Conservation (phyloP, 805 yeast genomes). For the Kodamaea fukazawae region DNA sequence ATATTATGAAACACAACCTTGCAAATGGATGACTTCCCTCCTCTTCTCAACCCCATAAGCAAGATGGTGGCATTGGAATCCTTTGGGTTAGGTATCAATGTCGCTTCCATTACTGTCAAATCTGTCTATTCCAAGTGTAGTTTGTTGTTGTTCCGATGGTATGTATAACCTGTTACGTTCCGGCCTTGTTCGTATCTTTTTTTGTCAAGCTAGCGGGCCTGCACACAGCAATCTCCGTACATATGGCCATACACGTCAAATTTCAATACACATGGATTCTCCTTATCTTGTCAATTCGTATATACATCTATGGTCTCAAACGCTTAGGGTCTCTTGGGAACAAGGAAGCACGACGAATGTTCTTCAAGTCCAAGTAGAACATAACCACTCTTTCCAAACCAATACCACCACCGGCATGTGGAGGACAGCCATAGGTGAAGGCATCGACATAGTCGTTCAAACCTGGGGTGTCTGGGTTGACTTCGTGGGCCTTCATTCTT, state of each 20-base stretch:
- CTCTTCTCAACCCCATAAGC: slow-evolving; percentile 83
- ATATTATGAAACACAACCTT: slow-evolving; percentile 94
- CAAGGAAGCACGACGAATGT: slow-evolving; percentile 96
- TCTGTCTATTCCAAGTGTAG: neutral
- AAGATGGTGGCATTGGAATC: slow-evolving; percentile 78
- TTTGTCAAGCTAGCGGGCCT: no score
- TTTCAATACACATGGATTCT: neutral
- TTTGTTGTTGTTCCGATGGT: neutral
- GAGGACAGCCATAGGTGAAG: slow-evolving; percentile 92
- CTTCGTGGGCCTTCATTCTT: slow-evolving; percentile 80
- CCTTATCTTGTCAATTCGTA: neutral
- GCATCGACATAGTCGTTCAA: slow-evolving; percentile 89
- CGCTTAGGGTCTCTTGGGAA: slow-evolving; percentile 99
- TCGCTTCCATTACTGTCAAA: slow-evolving; percentile 13
- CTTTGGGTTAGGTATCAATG: slow-evolving; percentile 29
- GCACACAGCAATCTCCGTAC: neutral
- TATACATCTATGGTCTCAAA: slow-evolving; percentile 63
- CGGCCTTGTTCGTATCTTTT: no score
- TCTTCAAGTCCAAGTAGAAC: slow-evolving; percentile 96
- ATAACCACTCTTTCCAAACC: slow-evolving; percentile 98
- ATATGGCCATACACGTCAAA: no score
- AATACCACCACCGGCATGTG: slow-evolving; percentile 99
- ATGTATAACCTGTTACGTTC: neutral
- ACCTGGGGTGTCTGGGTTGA: slow-evolving; percentile 79
- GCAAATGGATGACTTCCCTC: slow-evolving; percentile 93